These are phyloP conservation scores for Talaromyces trachyspermus DNA, from an alignment of 495 filamentous ascomycete species.

Conservation along the genomic window DNA sequence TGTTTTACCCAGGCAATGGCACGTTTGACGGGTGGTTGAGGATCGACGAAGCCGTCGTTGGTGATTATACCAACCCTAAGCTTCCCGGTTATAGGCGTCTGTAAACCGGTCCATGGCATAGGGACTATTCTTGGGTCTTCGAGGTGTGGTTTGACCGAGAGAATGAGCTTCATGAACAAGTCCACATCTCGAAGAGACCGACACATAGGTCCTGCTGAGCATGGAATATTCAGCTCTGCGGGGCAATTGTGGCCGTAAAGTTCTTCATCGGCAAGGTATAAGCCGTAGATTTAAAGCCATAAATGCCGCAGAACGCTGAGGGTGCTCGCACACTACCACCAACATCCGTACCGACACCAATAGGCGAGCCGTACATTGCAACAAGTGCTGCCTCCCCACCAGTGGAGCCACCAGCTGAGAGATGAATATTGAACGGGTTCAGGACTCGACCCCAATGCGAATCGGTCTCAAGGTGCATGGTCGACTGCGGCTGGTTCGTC, in stretches of 20 bases:
- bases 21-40: background rate
- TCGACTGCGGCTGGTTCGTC: conserved; percentile 49
- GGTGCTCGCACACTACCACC: conserved; percentile 60
- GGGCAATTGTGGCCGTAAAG: too few relatives aligned
- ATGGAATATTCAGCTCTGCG: background rate
- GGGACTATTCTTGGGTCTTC: conserved; percentile 49
- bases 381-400: conserved; percentile 61
- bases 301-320: conserved; percentile 56
- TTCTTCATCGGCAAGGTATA: too few relatives aligned
- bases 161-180: background rate
- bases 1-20: background rate
- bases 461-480: conserved; percentile 51
- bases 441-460: conserved; percentile 42
- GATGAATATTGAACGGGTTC: conserved; percentile 47
- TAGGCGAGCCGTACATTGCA: conserved; percentile 46
- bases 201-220: background rate
- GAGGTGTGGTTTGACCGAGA: background rate
- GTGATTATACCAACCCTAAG: background rate
- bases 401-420: conserved; percentile 56
- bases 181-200: background rate
- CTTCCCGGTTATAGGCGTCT: background rate
- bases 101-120: conserved; percentile 34
- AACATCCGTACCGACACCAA: conserved; percentile 65
- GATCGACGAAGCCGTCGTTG: background rate
- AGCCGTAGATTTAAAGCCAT: too few relatives aligned